Conservation (phyloP, 1,284 basidiomycete genomes). For the Cerioporus squamosus region DNA sequence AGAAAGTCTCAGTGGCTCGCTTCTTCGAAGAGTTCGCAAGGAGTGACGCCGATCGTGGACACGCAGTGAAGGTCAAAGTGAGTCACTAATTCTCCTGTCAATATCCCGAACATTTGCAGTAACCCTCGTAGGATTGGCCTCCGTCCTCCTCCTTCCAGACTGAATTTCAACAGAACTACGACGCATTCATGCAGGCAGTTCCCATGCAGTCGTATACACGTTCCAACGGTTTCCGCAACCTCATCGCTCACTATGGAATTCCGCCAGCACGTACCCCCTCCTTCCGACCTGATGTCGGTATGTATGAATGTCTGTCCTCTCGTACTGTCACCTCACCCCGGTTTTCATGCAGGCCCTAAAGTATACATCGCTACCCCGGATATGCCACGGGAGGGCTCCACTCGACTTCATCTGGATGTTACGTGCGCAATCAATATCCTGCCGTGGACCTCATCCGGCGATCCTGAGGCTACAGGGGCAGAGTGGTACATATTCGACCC, state of each 20-base stretch:
- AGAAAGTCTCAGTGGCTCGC: no score
- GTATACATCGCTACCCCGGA: background rate
- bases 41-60: no score
- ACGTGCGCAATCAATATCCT: conserved; percentile 1
- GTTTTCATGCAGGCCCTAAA: background rate
- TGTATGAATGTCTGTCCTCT: background rate
- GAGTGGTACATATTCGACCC: background rate
- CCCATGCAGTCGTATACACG: background rate
- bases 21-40: no score
- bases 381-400: background rate
- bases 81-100: no score
- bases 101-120: no score
- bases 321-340: background rate
- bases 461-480: background rate
- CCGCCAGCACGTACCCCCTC: background rate
- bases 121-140: background rate
- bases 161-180: background rate
- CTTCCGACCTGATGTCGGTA: background rate
- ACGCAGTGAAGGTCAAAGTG: no score
- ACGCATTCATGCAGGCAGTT: background rate
- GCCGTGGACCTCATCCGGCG: background rate
- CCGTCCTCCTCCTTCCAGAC: background rate
- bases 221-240: background rate
- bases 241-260: background rate
- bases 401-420: background rate